Evolutionary conservation across 1,284 basidiomycete genomes (phyloP), one percentile per base, ranked within the genome.

Genomic region (Omphalotus olearius): DNA sequence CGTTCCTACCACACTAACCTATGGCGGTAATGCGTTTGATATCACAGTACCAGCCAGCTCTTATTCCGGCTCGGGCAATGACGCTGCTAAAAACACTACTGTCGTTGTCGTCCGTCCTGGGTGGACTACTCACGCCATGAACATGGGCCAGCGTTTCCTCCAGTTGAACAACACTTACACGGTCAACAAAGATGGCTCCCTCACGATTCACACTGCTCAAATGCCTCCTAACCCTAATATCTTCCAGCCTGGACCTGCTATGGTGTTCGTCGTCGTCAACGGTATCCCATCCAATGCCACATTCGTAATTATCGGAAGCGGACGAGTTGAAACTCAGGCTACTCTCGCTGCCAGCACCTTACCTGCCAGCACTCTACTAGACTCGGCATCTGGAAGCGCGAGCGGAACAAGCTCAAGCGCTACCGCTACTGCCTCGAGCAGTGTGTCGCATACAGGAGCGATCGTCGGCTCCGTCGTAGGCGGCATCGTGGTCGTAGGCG

Each of bases 91-190:
- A 52, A 85, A 85, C 60, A 89, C 93, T 38, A 88, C 83, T 17
- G 88, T 95, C 16, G 82, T 85, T 52, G 69, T 98, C 58, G 76
- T 91, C 56, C 88, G 96, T 53, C 80, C 85, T 26, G 95, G 95
- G 4, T 56, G 55, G 55, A 56, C 55, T n/a, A 56, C 55, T 33
- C 55, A 56, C 37, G 55, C 52, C 25, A 79, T 86, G 70, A 83
- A 83, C 70, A 82, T 80, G 75, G 78, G 77, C 14, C 78, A 79
- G 56, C 69, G 78, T 2, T 69, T 66, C 52, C 59, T 76, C 30
- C 68, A 73, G 57, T 59, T 80, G 41, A 72, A 80, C 65, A 67
- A 72, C 65, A 70, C 77, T n/a, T 85, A 76, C 63, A 79, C 75
- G 0, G 78, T 79, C 55, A 74, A 78, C 59, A 67, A 66, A 26